Conservation (phyloP, 2,329 filamentous ascomycete genomes). For the Alternaria brassicae region DNA sequence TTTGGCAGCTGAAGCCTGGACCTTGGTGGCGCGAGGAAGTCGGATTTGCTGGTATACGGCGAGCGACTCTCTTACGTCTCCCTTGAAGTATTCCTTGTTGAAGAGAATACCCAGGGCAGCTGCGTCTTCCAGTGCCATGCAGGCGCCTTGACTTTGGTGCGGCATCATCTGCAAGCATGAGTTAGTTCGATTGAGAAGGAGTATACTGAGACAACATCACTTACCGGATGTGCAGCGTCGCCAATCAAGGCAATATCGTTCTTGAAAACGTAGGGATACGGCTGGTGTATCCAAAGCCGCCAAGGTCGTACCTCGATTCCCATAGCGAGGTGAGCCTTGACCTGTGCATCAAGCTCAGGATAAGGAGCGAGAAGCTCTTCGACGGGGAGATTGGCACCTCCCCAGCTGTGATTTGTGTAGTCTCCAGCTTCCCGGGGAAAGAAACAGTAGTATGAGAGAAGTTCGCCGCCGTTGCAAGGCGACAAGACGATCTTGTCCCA, state of each 20-base stretch:
- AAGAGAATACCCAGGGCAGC: conserved; percentile 70
- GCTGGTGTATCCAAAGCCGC: conserved; percentile 70
- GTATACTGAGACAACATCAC: conserved; percentile 11
- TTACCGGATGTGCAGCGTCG: conserved; percentile 70
- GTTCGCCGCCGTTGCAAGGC: conserved; percentile 69
- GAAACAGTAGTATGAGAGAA: conserved; percentile 75
- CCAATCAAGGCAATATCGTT: conserved; percentile 65
- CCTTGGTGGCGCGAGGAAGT: conserved; percentile 48
- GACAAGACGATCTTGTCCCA: conserved; percentile 74
- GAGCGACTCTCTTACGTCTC: conserved; percentile 43
- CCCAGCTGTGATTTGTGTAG: conserved; percentile 68
- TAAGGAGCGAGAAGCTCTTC: conserved; percentile 68
- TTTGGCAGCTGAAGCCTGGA: conserved; percentile 48
- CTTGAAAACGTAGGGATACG: conserved; percentile 65
- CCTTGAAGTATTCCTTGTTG: conserved; percentile 54
- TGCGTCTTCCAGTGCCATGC: conserved; percentile 73
- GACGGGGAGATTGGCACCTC: conserved; percentile 58
- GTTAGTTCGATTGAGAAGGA: not conserved
- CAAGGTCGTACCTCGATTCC: conserved; percentile 70
- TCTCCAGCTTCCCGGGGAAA: conserved; percentile 68
- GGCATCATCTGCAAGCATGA: conserved; percentile 65
- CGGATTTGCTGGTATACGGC: conserved; percentile 48
- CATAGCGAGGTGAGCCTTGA: conserved; percentile 64
- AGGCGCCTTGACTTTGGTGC: conserved; percentile 72
- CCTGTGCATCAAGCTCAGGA: conserved; percentile 65